These are phyloP conservation scores for Blastocystis sp. DNA, from an alignment of 352 stramenopile species.

Conservation along the genomic window DNA sequence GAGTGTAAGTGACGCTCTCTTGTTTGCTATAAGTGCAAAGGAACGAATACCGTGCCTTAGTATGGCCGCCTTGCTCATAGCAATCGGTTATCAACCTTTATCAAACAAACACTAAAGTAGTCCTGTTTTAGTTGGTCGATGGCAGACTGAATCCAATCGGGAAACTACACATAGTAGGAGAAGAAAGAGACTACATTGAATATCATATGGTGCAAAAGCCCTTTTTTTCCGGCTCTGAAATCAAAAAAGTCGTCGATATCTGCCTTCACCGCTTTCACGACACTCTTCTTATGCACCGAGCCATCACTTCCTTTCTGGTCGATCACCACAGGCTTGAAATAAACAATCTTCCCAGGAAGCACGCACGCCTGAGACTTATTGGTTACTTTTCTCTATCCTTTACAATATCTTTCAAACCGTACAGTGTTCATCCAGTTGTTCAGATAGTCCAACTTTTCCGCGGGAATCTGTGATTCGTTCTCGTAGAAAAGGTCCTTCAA, in stretches of 20 bases:
- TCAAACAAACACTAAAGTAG: background rate
- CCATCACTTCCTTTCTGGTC: background rate
- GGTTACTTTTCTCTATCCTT: background rate
- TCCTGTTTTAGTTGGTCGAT: background rate
- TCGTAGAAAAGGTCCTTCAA: background rate
- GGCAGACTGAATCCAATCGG: background rate
- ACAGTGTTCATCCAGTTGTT: background rate
- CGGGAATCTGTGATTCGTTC: background rate
- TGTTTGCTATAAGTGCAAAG: background rate
- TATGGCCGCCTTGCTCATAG: background rate
- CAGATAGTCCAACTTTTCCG: background rate
- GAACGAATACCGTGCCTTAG: background rate
- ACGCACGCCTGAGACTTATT: background rate
- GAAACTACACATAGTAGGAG: background rate
- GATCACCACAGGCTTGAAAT: background rate
- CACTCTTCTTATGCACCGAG: background rate
- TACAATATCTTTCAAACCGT: background rate
- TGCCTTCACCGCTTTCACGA: background rate
- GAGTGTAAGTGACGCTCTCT: background rate
- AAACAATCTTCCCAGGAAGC: background rate
- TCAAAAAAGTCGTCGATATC: slow-evolving; percentile 5
- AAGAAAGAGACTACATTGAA: background rate
- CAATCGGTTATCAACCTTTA: background rate
- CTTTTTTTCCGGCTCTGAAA: background rate
- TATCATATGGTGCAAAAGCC: background rate